These are phyloP conservation scores for Melocanna baccifera DNA, from an alignment of 176 grass and related monocot genomes.

Conservation along the genomic window DNA sequence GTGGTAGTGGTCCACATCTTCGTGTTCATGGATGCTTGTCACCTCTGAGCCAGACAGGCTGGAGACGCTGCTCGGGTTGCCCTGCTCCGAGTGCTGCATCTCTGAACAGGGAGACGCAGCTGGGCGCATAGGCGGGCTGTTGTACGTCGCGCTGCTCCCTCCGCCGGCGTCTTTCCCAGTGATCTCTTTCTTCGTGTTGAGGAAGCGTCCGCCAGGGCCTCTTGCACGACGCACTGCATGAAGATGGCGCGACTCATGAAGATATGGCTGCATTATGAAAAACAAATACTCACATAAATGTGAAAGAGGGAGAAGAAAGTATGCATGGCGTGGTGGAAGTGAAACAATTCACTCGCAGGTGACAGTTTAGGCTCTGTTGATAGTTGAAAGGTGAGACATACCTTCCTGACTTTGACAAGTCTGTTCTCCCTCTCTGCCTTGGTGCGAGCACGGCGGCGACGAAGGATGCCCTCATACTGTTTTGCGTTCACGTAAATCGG, in stretches of 20 bases:
- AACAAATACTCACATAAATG: not conserved
- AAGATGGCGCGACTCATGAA: constrained; percentile 88
- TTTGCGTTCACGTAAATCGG: constrained; percentile 91
- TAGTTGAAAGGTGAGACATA: constrained; percentile 16
- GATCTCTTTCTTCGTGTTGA: constrained; percentile 68
- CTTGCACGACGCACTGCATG: constrained; percentile 84
- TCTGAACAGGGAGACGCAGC: constrained; percentile 64
- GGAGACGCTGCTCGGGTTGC: constrained; percentile 52
- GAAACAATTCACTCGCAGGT: not conserved
- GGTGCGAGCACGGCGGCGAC: constrained; percentile 74
- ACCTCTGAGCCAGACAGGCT: constrained; percentile 77
- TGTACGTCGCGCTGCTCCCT: constrained; percentile 6
- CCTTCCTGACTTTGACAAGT: constrained; percentile 74
- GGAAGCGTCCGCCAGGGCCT: constrained; percentile 84
- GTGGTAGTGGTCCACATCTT: constrained; percentile 49
- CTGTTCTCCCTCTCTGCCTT: constrained; percentile 69
- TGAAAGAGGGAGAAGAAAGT: not conserved
- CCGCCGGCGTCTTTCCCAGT: not conserved
- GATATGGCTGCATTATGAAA: constrained; percentile 66
- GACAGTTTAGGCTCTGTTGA: not conserved
- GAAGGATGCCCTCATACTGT: constrained; percentile 82
- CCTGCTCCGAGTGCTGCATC: constrained; percentile 62
- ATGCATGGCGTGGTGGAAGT: not conserved
- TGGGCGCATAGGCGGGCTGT: not conserved
- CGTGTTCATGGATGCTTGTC: constrained; percentile 57